Conservation (phyloP, 306 rosid species). For the Gillenia trifoliata region DNA sequence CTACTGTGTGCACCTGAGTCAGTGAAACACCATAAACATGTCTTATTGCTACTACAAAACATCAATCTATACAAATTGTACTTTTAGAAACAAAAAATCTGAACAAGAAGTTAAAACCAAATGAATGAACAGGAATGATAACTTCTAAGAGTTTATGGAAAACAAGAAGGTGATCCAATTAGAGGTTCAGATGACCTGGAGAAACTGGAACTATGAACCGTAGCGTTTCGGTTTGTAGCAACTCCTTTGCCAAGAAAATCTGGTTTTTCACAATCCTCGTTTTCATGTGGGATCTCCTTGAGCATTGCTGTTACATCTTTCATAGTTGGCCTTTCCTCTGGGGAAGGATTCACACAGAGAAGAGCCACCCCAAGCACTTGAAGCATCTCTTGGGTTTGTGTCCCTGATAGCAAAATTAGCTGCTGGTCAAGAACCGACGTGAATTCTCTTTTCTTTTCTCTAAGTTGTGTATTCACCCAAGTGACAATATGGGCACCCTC, state of each 20-base stretch:
- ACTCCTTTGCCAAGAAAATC: constrained; percentile 41
- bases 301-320: constrained; percentile 89
- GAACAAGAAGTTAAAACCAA: constrained; percentile 7
- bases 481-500: constrained; percentile 70
- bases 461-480: constrained; percentile 66
- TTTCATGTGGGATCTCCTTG: constrained; percentile 70
- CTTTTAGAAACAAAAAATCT: neutral
- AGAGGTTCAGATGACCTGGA: constrained; percentile 82
- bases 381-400: constrained; percentile 84
- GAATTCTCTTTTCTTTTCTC: constrained; percentile 51
- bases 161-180: constrained; percentile 55
- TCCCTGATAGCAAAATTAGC: constrained; percentile 61
- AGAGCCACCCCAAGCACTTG: constrained; percentile 93
- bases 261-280: constrained; percentile 61
- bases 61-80: constrained; percentile 41
- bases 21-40: constrained; percentile 1
- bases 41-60: constrained; percentile 27
- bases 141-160: constrained; percentile 29
- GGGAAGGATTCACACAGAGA: constrained; percentile 69
- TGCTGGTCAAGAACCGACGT: constrained; percentile 70
- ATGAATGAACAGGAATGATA: constrained; percentile 22
- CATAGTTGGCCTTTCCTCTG: constrained; percentile 88
- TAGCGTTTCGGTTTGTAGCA: constrained; percentile 43
- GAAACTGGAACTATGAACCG: constrained; percentile 80
- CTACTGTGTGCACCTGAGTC: neutral